These are phyloP conservation scores for Trichoderma atroviride DNA, from an alignment of 2,329 filamentous ascomycete species.

Conservation along the genomic window DNA sequence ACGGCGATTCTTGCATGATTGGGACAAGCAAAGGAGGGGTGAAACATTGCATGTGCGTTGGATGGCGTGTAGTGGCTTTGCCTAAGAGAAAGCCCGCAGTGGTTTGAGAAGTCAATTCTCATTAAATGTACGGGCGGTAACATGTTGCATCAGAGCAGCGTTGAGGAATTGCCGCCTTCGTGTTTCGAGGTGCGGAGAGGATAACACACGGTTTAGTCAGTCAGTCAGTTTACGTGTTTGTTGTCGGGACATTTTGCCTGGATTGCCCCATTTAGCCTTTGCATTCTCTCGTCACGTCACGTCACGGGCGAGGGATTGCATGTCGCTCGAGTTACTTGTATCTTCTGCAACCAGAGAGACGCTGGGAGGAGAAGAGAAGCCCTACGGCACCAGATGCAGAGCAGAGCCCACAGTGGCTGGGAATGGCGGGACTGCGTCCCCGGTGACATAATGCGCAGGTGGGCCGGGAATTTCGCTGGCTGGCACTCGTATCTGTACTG, in stretches of 20 bases:
- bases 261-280: constrained; percentile 5
- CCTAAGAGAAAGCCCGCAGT: background rate
- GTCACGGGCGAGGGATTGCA: constrained; percentile 9
- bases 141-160: too few species aligned
- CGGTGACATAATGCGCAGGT: constrained; percentile 9
- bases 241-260: background rate
- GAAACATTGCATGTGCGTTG: background rate
- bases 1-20: background rate
- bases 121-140: background rate
- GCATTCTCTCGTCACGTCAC: background rate
- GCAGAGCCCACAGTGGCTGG: constrained; percentile 1
- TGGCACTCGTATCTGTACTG: background rate
- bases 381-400: background rate
- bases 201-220: background rate
- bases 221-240: background rate
- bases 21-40: background rate
- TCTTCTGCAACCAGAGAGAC: background rate
- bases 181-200: background rate
- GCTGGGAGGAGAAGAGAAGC: background rate
- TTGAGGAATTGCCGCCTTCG: background rate
- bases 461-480: background rate
- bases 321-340: background rate
- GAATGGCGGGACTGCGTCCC: background rate
- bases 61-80: constrained; percentile 2
- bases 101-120: background rate